Base-by-base conservation (phyloP, 768 basidiomycete genomes). In the Tricholoma terreum region DNA sequence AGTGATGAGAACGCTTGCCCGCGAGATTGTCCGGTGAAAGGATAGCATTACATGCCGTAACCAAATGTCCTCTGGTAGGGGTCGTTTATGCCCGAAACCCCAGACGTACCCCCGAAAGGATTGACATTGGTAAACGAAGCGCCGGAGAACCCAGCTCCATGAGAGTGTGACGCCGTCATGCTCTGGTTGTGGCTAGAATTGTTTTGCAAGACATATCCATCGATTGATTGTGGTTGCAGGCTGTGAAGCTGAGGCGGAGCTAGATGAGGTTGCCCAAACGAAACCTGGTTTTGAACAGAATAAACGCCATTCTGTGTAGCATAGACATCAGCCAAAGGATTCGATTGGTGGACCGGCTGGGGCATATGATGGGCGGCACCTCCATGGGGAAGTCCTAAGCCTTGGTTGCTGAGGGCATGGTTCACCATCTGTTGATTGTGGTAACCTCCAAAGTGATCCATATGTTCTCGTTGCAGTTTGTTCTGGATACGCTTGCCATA, bases 401-500 rank as follows among this genome's bases (percentile, higher is more conserved):
- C 80, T 69, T 84, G 84, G 65, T 77, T 83, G 61, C 75, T 77
- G 49, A 87, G 75, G 19, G 78, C 74, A 75, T 86, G 80, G 64
- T 80, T 85, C 56, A 81, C 75, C 61, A 89, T 75, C 31, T 79
- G 71, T 63, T 84, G 84, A 67, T 79, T 80, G 57, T 83, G 80
- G 68, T 84, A 85, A 55, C 80, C 79, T 48, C 80, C 79, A 59
- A 79, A 87, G 55, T 76, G 80, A 63, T 90, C 90, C 74, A 89
- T 81, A 65, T 92, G 90, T 75, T 96, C 94, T 57, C 96, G 92
- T 74, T 97, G 95, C 54, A 98, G 78, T 76, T 98, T 98, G 79
- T 94, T 95, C 74, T 98, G 96, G 67, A 99, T 99, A 43, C 97
- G 88, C 79, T 99, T 99, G 64, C 97, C 97, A 65, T 99, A 99